Evolutionary conservation across 2,329 filamentous ascomycete genomes (phyloP), one percentile per base, ranked within the genome.

Genomic region (Trichoderma brevicompactum): DNA sequence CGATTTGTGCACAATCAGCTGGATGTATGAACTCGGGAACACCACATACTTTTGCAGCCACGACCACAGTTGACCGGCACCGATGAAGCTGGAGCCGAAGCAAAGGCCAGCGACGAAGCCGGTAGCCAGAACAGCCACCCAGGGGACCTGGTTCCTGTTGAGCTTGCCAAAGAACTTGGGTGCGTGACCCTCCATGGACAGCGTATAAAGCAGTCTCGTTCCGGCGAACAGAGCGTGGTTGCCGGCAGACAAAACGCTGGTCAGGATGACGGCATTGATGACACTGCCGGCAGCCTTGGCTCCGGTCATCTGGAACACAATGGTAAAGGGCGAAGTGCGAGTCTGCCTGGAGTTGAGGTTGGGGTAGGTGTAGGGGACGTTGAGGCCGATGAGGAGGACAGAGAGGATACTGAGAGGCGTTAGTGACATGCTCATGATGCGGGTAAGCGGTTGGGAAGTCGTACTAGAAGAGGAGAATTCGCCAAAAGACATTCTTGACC

Each of bases 401-500:
- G 77, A 78, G 36, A 79, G 73, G 70, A 79, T 69, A 50, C 76
- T 78, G 38, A 1, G 10, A n/a, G n/a, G 1, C 5, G 46, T 60
- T 23, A 60, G 56, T 13, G 23, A 44, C 7, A 8, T 3, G 7
- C 5, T 38, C 19, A 34, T 17, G 40, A 7, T 19, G n/a, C 9
- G 6, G 6, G 10, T 3, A 13, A n/a, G n/a, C 9, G 49, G 36
- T 32, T 36, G n/a, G 43, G 32, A 12, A 49, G 28, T 43, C 74
- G 1, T 69, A 76, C 75, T 78, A 78, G 74, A 87, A 86, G 8
- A 86, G 77, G 3, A 86, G 67, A 61, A 87, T 87, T 5, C 87
- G 82, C 85, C 85, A 89, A 71, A 89, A 88, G 44, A 88, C 86
- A 64, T 89, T 89, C 69, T 85, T 85, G 52, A 89, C 85, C 2